Base-by-base conservation (phyloP, 2,329 filamentous ascomycete species). In the Fragosphaeria purpurea region DNA sequence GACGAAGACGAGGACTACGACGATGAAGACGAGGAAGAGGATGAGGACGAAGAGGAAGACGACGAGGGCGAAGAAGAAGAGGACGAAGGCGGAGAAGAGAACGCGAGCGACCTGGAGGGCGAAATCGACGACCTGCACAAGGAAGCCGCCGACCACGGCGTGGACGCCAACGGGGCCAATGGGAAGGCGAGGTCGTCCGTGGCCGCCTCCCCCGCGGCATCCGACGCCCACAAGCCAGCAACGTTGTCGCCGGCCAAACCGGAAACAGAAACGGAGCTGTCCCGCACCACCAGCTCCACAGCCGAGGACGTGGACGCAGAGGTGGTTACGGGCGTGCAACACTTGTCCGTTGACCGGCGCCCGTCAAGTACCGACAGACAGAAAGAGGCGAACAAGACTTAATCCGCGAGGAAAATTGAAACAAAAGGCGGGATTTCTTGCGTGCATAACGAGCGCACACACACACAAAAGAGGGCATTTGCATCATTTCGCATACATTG, bases 251-350 rank as follows among this genome's bases (percentile, higher is more conserved):
- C 35, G 1, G 4, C n/a, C 45, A 34, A 44, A 44, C 22, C 37
- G 7, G 9, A 42, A 33, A 37, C 41, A 7, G 37, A 9, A 9
- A 3, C 45, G 22, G 33, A 34, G 11, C 11, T 11, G 58, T 46
- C 50, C 47, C 46, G 12, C 34, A 41, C 48, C 43, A 55, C 56
- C 10, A 50, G 50, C 46, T 52, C 59, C 2, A 59, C 61, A 1
- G 62, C 69, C 6, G 64, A 71, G 53, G 79, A 82, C 56, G 50
- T 71, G 9, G 66, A 70, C 49, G 79, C 77, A 3, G 77, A 82
- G 62, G 57, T 79, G 33, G 81, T 82, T 49, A 81, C 78, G 13
- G 79, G 79, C 50, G 63, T 83, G 65, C 71, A 73, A 64, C 69
- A 77, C 54, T 62, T 82, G 47, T 67, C 69, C 47, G 56, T 78